These are phyloP conservation scores for Gossypium gossypioides DNA, from an alignment of 441 rosid species.

Conservation along the genomic window DNA sequence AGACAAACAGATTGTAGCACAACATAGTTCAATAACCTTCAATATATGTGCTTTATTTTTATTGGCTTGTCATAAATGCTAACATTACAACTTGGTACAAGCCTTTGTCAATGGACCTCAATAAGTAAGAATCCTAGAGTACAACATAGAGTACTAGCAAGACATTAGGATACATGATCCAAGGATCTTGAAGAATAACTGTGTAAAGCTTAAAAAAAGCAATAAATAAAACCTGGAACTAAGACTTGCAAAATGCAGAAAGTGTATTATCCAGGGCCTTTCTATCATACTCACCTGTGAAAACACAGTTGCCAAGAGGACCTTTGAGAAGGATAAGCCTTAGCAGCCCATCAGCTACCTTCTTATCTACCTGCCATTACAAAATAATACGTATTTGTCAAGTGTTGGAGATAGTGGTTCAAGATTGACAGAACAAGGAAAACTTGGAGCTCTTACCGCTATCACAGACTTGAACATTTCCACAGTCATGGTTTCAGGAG, in stretches of 20 bases:
- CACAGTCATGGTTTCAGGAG: slow-evolving; percentile 76
- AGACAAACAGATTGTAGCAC: too few species aligned
- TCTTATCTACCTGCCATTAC: slow-evolving; percentile 76
- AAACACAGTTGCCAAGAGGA: slow-evolving; percentile 76
- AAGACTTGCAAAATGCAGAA: slow-evolving; percentile 60
- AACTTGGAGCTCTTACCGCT: slow-evolving; percentile 52
- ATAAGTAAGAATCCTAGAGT: background rate
- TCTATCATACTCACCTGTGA: slow-evolving; percentile 81
- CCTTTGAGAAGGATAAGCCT: slow-evolving; percentile 92
- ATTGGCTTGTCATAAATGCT: background rate
- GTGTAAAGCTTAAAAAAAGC: background rate
- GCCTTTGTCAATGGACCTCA: background rate
- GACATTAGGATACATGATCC: background rate
- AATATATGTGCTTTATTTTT: background rate
- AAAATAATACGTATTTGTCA: background rate
- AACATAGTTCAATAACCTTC: too few species aligned
- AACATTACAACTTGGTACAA: background rate
- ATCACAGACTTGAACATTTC: slow-evolving; percentile 89
- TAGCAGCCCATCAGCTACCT: slow-evolving; percentile 88
- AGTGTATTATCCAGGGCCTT: slow-evolving; percentile 78
- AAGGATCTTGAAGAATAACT: background rate
- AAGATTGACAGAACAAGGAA: background rate
- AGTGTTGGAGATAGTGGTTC: background rate
- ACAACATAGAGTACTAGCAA: background rate
- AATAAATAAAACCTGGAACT: slow-evolving; percentile 10